Base-by-base conservation (phyloP, 768 basidiomycete genomes). In the Naganishia friedmannii region DNA sequence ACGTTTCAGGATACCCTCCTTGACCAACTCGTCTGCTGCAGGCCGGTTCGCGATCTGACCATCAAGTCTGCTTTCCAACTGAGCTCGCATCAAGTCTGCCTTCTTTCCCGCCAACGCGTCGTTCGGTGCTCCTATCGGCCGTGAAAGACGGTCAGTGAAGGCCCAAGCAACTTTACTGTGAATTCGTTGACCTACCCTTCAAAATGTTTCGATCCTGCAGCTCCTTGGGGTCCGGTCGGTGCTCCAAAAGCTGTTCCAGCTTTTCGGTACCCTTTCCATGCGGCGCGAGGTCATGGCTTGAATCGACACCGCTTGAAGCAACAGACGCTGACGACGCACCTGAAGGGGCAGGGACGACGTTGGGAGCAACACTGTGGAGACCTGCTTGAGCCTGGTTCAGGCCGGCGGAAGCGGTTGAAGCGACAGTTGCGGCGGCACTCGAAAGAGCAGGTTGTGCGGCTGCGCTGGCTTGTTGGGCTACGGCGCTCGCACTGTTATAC, bases 171-270 rank as follows among this genome's bases (percentile, higher is more conserved):
- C 80, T 69, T 63, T 51, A n/a, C n/a, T n/a, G n/a, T 51, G 48
- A 13, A 15, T 46, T 5, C 23, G 19, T 13, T 7, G 23, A 51
- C 48, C 48, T 51, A 85, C 88, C 87, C 80, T 89, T 89, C 70
- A 90, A 84, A 71, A 90, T 89, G 77, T 88, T 88, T 72, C 87
- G 85, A 39, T 88, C 86, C 70, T 89, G 83, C 53, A 90, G 83
- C 53, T 88, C 86, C 48, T 84, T 78, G 78, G 86, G 86, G n/a
- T 86, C 84, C 23, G 88, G 87, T 46, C 89, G 83, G 23, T 83
- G 78, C 53, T 79, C 82, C 54, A 89, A 82, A 60, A 83, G 83
- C 75, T 84, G 84, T 81, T 89, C 88, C 51, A 89, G 83, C 73
- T 83, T 83, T 23, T 70, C 73, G 60, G 67, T 73, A 29, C 76